Percentiles rank a stretch among this genome's conserved stretches.
These are phyloP conservation scores for Calendula officinalis DNA, from an alignment of 129 eudicot species.

Conservation along the genomic window DNA sequence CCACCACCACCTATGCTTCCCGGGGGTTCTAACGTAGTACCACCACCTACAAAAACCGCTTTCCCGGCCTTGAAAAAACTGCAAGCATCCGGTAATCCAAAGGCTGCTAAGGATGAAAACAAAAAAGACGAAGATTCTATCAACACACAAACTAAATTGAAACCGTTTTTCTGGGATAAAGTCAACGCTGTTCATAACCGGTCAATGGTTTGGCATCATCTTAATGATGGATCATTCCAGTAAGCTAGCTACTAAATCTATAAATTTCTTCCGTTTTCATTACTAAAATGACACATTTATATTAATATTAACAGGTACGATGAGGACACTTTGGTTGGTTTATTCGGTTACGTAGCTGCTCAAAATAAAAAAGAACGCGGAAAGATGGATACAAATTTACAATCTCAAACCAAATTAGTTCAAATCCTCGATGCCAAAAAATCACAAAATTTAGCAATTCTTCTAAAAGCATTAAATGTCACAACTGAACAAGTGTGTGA, in stretches of 20 bases:
- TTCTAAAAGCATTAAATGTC: slow-evolving; percentile 74
- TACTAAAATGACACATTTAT: neutral
- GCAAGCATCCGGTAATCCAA: slow-evolving; percentile 33
- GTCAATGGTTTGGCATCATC: slow-evolving; percentile 91
- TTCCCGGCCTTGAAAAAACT: slow-evolving; percentile 41
- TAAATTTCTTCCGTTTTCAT: neutral
- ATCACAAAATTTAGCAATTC: slow-evolving; percentile 78
- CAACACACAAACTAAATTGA: slow-evolving; percentile 49
- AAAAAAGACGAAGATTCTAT: slow-evolving; percentile 36
- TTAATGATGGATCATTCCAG: slow-evolving; percentile 78
- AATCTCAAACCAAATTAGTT: slow-evolving; percentile 41
- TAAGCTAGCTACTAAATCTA: slow-evolving; percentile 36
- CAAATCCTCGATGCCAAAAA: slow-evolving; percentile 76
- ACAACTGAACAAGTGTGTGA: slow-evolving; percentile 80
- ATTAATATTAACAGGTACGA: slow-evolving; percentile 43
- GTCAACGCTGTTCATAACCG: slow-evolving; percentile 69
- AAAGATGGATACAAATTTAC: slow-evolving; percentile 39
- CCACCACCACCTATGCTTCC: slow-evolving; percentile 33
- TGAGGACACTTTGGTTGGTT: slow-evolving; percentile 79
- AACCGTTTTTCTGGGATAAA: slow-evolving; percentile 91
- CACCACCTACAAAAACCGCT: slow-evolving; percentile 63
- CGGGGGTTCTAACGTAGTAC: slow-evolving; percentile 43
- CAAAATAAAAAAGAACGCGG: slow-evolving; percentile 37
- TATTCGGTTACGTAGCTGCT: slow-evolving; percentile 56
- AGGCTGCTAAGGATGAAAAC: slow-evolving; percentile 19